Evolutionary conservation across 2,329 filamentous ascomycete genomes (phyloP).

Genomic region (Colletotrichum brevisporum): DNA sequence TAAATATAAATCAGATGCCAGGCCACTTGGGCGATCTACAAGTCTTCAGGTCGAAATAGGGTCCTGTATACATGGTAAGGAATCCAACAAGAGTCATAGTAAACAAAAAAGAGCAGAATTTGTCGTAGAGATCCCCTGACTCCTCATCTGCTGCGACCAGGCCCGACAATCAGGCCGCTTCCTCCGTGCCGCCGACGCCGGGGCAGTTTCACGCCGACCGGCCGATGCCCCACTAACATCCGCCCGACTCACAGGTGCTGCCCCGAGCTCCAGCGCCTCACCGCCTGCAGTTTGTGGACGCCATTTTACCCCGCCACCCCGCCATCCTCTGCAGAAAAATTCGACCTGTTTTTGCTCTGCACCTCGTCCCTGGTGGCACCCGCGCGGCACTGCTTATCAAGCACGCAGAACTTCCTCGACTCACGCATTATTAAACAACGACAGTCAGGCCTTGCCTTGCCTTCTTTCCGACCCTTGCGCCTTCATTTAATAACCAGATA

Average conservation of each 20-base stretch:
- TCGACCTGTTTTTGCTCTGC: conserved; percentile 1
- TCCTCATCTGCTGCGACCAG: too few relatives aligned
- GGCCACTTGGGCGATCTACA: too few relatives aligned
- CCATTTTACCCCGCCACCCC: conserved; percentile 39
- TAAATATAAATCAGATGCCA: too few relatives aligned
- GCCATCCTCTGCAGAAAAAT: conserved; percentile 38
- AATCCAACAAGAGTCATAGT: too few relatives aligned
- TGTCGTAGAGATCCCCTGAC: too few relatives aligned
- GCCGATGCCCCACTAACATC: not conserved
- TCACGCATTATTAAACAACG: conserved; percentile 34
- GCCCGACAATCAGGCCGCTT: not conserved
- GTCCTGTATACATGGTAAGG: too few relatives aligned
- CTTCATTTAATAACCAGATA: conserved; percentile 23
- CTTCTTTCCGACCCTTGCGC: not conserved
- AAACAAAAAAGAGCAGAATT: too few relatives aligned
- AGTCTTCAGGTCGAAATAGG: too few relatives aligned
- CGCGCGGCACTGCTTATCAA: conserved; percentile 35
- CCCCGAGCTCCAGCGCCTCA: conserved; percentile 1
- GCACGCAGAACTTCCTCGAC: conserved; percentile 30
- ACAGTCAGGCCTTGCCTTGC: not conserved
- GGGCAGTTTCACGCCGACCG: conserved; percentile 24
- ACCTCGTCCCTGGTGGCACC: not conserved
- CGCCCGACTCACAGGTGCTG: not conserved
- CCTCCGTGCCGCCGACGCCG: conserved; percentile 18
- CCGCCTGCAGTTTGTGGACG: conserved; percentile 32